These are phyloP conservation scores for Candida methanosorbosa DNA, from an alignment of 805 yeast genomes.

Conservation along the genomic window DNA sequence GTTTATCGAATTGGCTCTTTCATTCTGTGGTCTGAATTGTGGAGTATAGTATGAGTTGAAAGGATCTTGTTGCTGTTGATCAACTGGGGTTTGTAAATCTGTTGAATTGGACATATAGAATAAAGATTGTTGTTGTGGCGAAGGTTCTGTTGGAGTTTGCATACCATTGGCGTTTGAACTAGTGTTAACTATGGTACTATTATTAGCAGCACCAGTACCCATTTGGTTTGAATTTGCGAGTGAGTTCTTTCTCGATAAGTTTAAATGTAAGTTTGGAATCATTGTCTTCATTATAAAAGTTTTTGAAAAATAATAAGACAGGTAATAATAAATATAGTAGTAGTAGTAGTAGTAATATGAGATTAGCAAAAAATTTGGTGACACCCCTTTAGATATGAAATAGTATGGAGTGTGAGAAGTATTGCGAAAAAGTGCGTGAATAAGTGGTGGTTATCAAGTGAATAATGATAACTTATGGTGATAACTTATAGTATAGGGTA, in stretches of 20 bases:
- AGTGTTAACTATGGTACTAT: background rate
- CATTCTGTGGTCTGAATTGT: background rate
- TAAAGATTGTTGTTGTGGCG: background rate
- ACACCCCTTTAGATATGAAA: too few species aligned
- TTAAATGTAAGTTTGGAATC: conserved; percentile 17
- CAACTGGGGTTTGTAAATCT: conserved; percentile 12
- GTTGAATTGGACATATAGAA: background rate
- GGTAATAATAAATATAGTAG: too few species aligned
- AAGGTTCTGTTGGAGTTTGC: background rate
- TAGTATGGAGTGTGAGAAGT: too few species aligned
- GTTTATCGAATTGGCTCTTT: background rate
- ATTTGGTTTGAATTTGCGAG: background rate
- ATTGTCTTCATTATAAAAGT: conserved; percentile 22
- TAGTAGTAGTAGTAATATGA: too few species aligned
- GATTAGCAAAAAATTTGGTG: too few species aligned
- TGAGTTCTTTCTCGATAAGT: conserved; percentile 5
- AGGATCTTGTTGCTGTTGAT: conserved; percentile 5
- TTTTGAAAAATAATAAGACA: too few species aligned
- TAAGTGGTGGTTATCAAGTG: too few species aligned
- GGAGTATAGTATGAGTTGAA: background rate
- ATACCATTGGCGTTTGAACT: background rate
- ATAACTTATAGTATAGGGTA: too few species aligned
- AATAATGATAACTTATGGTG: too few species aligned
- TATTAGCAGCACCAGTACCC: background rate
- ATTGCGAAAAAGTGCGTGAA: too few species aligned